Evolutionary conservation across 768 basidiomycete genomes (phyloP).

Genomic region (Suillus luteus): DNA sequence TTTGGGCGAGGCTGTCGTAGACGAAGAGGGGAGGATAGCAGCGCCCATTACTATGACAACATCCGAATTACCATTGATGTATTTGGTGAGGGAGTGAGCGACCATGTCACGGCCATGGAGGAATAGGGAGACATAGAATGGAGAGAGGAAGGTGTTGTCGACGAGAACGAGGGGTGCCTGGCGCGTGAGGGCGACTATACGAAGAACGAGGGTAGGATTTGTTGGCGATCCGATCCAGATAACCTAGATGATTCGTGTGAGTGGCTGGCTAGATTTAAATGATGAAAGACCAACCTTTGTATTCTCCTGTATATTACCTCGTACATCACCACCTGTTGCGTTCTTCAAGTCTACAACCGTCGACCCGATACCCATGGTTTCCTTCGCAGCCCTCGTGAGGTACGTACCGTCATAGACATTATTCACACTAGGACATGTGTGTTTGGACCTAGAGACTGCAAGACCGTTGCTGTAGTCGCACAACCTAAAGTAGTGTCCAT

Average conservation of each 20-base stretch:
- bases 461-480: conserved; percentile 80
- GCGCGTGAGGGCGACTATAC: conserved; percentile 65
- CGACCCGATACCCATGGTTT: conserved; percentile 49
- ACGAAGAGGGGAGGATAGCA: conserved; percentile 58
- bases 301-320: conserved; percentile 67
- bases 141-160: conserved; percentile 94
- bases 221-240: conserved; percentile 97
- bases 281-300: conserved; percentile 66
- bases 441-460: conserved; percentile 71
- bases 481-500: conserved; percentile 61
- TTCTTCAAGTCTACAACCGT: conserved; percentile 66
- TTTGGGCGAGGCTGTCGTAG: conserved; percentile 42
- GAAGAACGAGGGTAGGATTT: conserved; percentile 84
- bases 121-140: conserved; percentile 88
- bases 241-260: conserved; percentile 48
- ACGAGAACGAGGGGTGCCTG: conserved; percentile 67
- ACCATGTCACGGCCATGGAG: conserved; percentile 85
- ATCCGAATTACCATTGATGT: conserved; percentile 92
- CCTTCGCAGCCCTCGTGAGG: conserved; percentile 62
- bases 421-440: conserved; percentile 86
- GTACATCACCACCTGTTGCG: conserved; percentile 61
- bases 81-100: conserved; percentile 84
- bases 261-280: not conserved
- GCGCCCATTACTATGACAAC: conserved; percentile 93
- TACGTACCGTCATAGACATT: conserved; percentile 97